Evolutionary conservation across 2,329 filamentous ascomycete species (phyloP).

Genomic region (Sporothrix pseudoabietina): DNA sequence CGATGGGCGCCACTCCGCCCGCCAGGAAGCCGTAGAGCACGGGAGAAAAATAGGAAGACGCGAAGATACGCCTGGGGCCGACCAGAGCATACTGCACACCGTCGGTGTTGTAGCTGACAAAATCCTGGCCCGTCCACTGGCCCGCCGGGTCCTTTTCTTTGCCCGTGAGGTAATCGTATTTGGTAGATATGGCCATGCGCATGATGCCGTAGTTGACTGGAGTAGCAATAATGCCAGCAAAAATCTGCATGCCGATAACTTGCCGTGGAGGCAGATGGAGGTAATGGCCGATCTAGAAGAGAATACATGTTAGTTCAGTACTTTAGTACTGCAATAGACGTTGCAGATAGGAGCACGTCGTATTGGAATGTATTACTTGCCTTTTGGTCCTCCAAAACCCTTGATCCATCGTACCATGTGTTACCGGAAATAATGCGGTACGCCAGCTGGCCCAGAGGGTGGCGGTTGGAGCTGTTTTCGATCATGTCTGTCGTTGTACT

Average conservation of each 20-base stretch:
- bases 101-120: constrained; percentile 33
- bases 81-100: constrained; percentile 35
- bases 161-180: constrained; percentile 33
- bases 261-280: constrained; percentile 35
- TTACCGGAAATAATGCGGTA: constrained; percentile 35
- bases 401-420: constrained; percentile 33
- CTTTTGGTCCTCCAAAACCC: constrained; percentile 35
- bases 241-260: constrained; percentile 35
- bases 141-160: constrained; percentile 30
- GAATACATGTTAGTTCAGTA: neutral
- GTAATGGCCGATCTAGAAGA: constrained; percentile 29
- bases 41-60: constrained; percentile 32
- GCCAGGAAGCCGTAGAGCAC: constrained; percentile 35
- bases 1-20: constrained; percentile 30
- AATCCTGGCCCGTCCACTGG: constrained; percentile 36
- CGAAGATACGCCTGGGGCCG: constrained; percentile 34
- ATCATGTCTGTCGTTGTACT: constrained; percentile 32
- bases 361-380: neutral
- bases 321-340: neutral
- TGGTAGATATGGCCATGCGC: constrained; percentile 33
- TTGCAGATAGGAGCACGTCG: neutral
- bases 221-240: constrained; percentile 34
- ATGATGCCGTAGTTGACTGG: constrained; percentile 36
- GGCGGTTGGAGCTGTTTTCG: constrained; percentile 28
- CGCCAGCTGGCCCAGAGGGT: constrained; percentile 34